Conservation (phyloP, 108 stramenopile species). For the Mayamaea pseudoterrestris region DNA sequence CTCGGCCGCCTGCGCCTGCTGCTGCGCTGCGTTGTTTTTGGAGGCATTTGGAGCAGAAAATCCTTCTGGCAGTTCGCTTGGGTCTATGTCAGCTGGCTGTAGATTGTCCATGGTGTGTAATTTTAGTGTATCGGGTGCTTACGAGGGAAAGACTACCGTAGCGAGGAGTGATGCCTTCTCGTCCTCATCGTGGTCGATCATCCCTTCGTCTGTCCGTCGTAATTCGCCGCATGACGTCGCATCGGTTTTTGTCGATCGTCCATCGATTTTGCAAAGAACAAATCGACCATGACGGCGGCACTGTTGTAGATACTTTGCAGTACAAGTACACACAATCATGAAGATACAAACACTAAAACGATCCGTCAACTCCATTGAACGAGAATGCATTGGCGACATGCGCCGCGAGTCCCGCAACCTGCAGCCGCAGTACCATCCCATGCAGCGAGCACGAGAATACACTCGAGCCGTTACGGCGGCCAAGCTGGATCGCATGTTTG, state of each 20-base stretch:
- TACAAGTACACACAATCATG: no score
- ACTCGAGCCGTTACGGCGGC: constrained; percentile 87
- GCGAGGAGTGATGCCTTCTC: no score
- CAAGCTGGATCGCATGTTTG: constrained; percentile 97
- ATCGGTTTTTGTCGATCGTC: no score
- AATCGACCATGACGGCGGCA: no score
- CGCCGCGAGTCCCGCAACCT: constrained; percentile 58
- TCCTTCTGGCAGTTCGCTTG: constrained; percentile 30
- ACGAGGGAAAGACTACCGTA: no score
- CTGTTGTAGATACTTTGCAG: no score
- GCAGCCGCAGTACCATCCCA: constrained; percentile 69
- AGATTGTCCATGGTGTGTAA: constrained; percentile 13
- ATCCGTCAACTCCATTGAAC: constrained; percentile 33
- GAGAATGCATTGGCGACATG: constrained; percentile 63
- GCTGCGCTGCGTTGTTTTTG: neutral
- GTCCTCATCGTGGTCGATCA: no score
- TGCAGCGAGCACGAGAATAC: constrained; percentile 83
- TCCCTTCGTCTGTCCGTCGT: no score
- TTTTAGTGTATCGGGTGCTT: no score
- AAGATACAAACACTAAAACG: constrained; percentile 80
- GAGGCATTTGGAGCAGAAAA: constrained; percentile 11
- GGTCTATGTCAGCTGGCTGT: constrained; percentile 6
- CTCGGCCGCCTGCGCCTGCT: constrained; percentile 19
- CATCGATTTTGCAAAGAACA: no score
- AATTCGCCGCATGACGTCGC: no score